These are phyloP conservation scores for Aegilops sharonensis DNA, from an alignment of 176 grass and related monocot genomes.

Conservation along the genomic window DNA sequence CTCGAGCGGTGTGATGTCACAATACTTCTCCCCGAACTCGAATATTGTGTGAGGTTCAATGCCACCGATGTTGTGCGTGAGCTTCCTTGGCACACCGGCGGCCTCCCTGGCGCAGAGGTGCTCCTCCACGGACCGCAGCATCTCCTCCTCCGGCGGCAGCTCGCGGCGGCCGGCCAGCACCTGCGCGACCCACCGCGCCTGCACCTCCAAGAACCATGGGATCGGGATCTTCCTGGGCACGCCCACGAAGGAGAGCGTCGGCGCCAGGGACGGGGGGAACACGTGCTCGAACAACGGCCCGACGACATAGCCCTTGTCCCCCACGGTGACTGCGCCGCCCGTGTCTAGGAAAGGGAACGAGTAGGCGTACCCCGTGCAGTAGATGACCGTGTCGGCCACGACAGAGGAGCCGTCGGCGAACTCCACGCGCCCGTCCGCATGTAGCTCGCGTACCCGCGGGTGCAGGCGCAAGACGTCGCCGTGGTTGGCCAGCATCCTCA, in stretches of 20 bases:
- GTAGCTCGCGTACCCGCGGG: not conserved
- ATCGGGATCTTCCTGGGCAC: not conserved
- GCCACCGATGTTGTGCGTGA: not conserved
- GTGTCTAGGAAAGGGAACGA: conserved; percentile 7
- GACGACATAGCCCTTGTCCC: not conserved
- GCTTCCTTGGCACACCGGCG: not conserved
- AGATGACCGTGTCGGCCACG: conserved; percentile 11
- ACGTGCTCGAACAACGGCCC: conserved; percentile 10
- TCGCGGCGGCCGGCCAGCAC: not conserved
- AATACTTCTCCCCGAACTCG: conserved; percentile 9
- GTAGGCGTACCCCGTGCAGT: conserved; percentile 1
- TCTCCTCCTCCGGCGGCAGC: not conserved
- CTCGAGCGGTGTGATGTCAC: not conserved
- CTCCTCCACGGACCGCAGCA: not conserved
- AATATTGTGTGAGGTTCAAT: not conserved
- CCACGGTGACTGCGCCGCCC: not conserved
- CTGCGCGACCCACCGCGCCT: not conserved
- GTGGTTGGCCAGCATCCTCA: not conserved
- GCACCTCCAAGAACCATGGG: not conserved
- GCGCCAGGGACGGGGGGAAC: not conserved
- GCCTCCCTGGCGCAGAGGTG: not conserved
- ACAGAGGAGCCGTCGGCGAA: not conserved
- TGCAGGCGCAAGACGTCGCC: not conserved
- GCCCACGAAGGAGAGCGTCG: not conserved
- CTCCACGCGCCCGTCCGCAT: not conserved